Evolutionary conservation across 2,329 filamentous ascomycete genomes (phyloP).

Genomic region (Talaromyces sp.): DNA sequence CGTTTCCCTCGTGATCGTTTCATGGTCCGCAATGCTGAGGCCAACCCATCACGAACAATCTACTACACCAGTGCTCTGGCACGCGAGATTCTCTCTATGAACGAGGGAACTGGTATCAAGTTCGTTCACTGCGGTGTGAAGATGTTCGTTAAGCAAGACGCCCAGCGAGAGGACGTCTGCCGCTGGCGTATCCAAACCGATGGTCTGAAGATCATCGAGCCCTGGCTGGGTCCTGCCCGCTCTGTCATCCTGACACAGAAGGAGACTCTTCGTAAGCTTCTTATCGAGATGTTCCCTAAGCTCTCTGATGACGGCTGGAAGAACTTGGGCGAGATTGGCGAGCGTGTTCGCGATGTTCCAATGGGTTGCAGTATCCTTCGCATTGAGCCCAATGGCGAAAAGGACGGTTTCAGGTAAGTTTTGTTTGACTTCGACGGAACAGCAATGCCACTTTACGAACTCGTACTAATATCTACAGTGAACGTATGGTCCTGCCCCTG

Average conservation of each 20-base stretch:
- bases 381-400: slow-evolving; percentile 71
- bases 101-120: slow-evolving; percentile 88
- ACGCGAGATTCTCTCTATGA: slow-evolving; percentile 80
- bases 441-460: slow-evolving; percentile 1
- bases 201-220: slow-evolving; percentile 86
- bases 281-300: slow-evolving; percentile 97
- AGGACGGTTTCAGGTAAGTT: slow-evolving; percentile 59
- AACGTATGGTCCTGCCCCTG: slow-evolving; percentile 84
- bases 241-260: slow-evolving; percentile 75
- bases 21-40: slow-evolving; percentile 91
- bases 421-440: background rate
- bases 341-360: slow-evolving; percentile 73
- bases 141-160: slow-evolving; percentile 98
- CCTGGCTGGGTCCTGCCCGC: slow-evolving; percentile 79
- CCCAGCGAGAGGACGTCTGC: slow-evolving; percentile 82
- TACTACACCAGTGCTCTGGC: slow-evolving; percentile 91
- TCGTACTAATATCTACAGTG: slow-evolving; percentile 46
- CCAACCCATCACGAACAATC: slow-evolving; percentile 87
- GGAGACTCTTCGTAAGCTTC: slow-evolving; percentile 76
- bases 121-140: slow-evolving; percentile 97
- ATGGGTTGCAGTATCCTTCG: slow-evolving; percentile 93
- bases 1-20: slow-evolving; percentile 89
- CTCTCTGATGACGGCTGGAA: slow-evolving; percentile 74
- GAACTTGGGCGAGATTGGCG: slow-evolving; percentile 82
- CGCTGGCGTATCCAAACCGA: slow-evolving; percentile 95